Evolutionary conservation across 2,329 filamentous ascomycete species (phyloP).

Genomic region (Talaromyces piceae): DNA sequence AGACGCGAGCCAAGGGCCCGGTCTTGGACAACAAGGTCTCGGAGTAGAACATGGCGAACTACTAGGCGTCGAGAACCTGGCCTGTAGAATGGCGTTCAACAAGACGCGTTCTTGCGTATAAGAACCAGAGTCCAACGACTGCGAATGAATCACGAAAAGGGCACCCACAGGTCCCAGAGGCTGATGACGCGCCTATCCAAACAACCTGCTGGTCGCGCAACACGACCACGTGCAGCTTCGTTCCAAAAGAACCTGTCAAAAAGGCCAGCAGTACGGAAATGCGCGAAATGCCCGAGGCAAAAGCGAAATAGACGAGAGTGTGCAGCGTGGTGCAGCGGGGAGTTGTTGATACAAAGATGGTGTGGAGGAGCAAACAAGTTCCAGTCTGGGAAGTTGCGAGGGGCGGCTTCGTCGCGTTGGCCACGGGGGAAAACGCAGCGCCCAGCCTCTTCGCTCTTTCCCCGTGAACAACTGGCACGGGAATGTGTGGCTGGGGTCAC

Average conservation of each 20-base stretch:
- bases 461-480: constrained; percentile 6
- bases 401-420: constrained; percentile 11
- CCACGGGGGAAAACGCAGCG: not conserved
- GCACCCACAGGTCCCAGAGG: constrained; percentile 1
- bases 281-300: not conserved
- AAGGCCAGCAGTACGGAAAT: not conserved
- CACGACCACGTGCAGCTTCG: not conserved
- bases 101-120: not conserved
- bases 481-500: constrained; percentile 25
- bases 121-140: not conserved
- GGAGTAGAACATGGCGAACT: constrained; percentile 79
- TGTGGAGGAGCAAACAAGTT: constrained; percentile 10
- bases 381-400: constrained; percentile 6
- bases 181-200: constrained; percentile 13
- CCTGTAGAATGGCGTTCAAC: not conserved
- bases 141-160: not conserved
- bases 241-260: not conserved
- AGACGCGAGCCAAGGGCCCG: constrained; percentile 92
- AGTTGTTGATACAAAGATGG: constrained; percentile 2
- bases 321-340: not conserved
- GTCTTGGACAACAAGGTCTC: constrained; percentile 94
- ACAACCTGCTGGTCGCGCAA: constrained; percentile 10
- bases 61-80: not conserved
- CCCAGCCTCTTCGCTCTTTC: constrained; percentile 9
- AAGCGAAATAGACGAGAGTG: constrained; percentile 1